phyloP scores from a whole-genome alignment of 148 eudicot species.

The Nyssa sinensis region DNA sequence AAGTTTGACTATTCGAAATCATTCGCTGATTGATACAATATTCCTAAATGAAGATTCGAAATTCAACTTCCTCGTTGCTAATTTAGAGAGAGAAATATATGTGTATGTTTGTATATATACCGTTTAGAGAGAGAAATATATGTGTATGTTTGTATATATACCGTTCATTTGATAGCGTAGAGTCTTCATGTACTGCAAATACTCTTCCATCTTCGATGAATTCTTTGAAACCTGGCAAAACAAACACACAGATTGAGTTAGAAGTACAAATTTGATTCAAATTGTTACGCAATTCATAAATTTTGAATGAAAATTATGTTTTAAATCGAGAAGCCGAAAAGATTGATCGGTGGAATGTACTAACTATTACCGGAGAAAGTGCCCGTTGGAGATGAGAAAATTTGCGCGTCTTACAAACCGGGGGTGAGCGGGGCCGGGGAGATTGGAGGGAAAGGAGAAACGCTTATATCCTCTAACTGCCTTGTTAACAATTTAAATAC shows the following conservation, averaged over 20 bases:
- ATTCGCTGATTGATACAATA: not conserved
- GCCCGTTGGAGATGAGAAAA: no score
- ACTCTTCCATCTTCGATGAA: slow-evolving; percentile 63
- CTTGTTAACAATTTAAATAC: no score
- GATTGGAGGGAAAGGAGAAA: no score
- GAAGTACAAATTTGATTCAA: not conserved
- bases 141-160: slow-evolving; percentile 11
- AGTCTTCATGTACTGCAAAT: slow-evolving; percentile 72
- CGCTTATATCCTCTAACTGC: not conserved
- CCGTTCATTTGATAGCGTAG: slow-evolving; percentile 80
- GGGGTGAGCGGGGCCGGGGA: no score
- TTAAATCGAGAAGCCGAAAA: no score
- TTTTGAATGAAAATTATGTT: no score
- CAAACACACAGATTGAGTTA: not conserved
- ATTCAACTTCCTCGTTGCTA: not conserved
- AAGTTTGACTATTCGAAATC: not conserved
- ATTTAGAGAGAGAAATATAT: not conserved
- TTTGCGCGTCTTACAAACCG: no score
- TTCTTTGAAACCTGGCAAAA: not conserved
- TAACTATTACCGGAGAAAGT: no score
- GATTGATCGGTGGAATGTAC: no score
- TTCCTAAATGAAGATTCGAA: not conserved
- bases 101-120: not conserved
- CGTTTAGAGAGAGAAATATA: no score
- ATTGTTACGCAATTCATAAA: no score